phyloP scores from a whole-genome alignment of 345 rosid species.

The Hirschfeldia incana region DNA sequence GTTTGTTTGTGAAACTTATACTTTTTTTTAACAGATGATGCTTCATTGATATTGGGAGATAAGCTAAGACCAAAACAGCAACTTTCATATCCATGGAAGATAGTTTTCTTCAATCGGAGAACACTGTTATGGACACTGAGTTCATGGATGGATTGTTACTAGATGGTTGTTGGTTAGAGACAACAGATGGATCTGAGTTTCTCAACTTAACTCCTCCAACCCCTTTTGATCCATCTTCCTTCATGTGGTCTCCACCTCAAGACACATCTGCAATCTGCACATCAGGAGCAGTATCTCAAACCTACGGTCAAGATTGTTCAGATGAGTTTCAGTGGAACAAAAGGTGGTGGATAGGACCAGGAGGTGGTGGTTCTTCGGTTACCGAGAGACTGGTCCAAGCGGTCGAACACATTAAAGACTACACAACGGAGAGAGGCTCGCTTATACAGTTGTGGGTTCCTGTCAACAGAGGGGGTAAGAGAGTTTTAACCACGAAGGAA shows the following conservation, averaged over 20 bases:
- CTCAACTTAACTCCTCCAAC: conserved; percentile 48
- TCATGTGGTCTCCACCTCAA: conserved; percentile 49
- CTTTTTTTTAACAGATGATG: conserved; percentile 28
- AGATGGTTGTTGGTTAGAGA: conserved; percentile 93
- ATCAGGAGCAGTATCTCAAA: conserved; percentile 30
- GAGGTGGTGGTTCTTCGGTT: conserved; percentile 47
- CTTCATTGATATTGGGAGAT: conserved; percentile 19
- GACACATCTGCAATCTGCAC: conserved; percentile 37
- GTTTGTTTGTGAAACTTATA: neutral
- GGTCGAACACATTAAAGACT: conserved; percentile 58
- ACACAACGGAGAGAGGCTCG: conserved; percentile 59
- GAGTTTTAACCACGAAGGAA: conserved; percentile 60
- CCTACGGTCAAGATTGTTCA: conserved; percentile 42
- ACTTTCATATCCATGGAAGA: conserved; percentile 55
- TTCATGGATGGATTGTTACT: conserved; percentile 76
- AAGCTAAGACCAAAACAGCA: neutral
- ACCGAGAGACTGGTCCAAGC: conserved; percentile 70
- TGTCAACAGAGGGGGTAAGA: conserved; percentile 62
- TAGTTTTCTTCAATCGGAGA: conserved; percentile 45
- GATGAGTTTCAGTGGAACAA: conserved; percentile 44
- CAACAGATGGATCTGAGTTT: conserved; percentile 83
- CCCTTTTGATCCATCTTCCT: conserved; percentile 48
- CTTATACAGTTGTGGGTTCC: conserved; percentile 94
- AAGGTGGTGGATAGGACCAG: conserved; percentile 83
- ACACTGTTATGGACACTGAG: conserved; percentile 63